Conservation (phyloP, 2,329 filamentous ascomycete species). For the Botrytis byssoidea region DNA sequence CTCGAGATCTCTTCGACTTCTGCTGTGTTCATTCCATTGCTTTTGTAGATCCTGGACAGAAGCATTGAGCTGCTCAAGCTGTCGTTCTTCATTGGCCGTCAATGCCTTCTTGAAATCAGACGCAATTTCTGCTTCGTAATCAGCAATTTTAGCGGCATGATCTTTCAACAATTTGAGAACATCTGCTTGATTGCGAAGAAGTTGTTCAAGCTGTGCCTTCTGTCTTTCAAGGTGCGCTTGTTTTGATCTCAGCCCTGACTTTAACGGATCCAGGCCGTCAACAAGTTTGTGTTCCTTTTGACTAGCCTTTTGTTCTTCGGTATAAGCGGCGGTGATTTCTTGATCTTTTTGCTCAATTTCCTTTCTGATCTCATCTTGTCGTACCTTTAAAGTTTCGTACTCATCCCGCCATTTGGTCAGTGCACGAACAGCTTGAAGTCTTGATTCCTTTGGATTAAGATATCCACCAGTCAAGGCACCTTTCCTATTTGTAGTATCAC, state of each 20-base stretch:
- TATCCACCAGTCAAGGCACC: slow-evolving; percentile 95
- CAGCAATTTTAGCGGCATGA: slow-evolving; percentile 70
- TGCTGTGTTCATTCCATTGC: slow-evolving; percentile 73
- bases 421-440: slow-evolving; percentile 78
- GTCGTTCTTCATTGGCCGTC: slow-evolving; percentile 75
- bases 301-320: slow-evolving; percentile 78
- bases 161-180: slow-evolving; percentile 74
- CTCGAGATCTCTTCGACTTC: slow-evolving; percentile 73
- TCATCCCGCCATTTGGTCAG: slow-evolving; percentile 73
- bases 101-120: slow-evolving; percentile 93
- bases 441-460: slow-evolving; percentile 80
- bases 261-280: slow-evolving; percentile 76
- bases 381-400: slow-evolving; percentile 64
- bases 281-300: slow-evolving; percentile 76
- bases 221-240: slow-evolving; percentile 72
- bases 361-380: slow-evolving; percentile 63
- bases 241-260: slow-evolving; percentile 73
- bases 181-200: slow-evolving; percentile 61
- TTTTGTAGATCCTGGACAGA: slow-evolving; percentile 72
- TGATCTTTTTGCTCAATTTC: slow-evolving; percentile 81
- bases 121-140: slow-evolving; percentile 75
- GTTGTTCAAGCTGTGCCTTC: slow-evolving; percentile 70
- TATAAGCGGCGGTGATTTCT: slow-evolving; percentile 81
- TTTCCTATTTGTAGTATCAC: slow-evolving; percentile 91
- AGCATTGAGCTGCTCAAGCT: slow-evolving; percentile 68